Conservation (phyloP, 1,284 basidiomycete genomes). For the Trametes hirsuta region DNA sequence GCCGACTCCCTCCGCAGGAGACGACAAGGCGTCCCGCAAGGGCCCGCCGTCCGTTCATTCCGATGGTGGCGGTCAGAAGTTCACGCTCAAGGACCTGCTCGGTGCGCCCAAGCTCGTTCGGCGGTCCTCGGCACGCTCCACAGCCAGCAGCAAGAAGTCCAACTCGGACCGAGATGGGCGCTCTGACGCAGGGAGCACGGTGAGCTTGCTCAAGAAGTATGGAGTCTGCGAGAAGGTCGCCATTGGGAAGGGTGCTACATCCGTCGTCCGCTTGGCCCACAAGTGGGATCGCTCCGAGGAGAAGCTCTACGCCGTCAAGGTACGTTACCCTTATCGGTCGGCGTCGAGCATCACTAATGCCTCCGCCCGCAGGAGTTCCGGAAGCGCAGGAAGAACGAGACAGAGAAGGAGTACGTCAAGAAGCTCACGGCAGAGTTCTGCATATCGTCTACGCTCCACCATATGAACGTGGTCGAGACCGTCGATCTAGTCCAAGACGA, state of each 20-base stretch:
- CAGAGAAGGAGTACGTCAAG: constrained; percentile 99
- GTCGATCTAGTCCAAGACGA: constrained; percentile 99
- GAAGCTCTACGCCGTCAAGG: constrained; percentile 99
- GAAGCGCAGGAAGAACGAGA: constrained; percentile 96
- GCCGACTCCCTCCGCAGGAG: constrained; percentile 32
- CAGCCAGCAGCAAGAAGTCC: constrained; percentile 63
- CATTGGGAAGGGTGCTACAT: constrained; percentile 97
- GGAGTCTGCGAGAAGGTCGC: constrained; percentile 97
- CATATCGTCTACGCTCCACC: constrained; percentile 97
- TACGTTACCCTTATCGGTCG: constrained; percentile 39
- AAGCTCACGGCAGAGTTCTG: constrained; percentile 99
- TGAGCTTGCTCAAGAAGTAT: constrained; percentile 87
- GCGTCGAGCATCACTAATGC: constrained; percentile 6
- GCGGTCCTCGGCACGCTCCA: constrained; percentile 72
- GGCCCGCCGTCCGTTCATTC: constrained; percentile 52
- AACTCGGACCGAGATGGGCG: constrained; percentile 69
- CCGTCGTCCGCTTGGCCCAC: constrained; percentile 94
- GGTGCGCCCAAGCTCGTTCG: constrained; percentile 73
- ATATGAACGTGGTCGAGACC: constrained; percentile 96
- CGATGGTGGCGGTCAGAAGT: constrained; percentile 68
- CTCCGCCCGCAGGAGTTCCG: constrained; percentile 80
- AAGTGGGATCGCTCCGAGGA: constrained; percentile 98
- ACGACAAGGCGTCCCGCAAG: constrained; percentile 32
- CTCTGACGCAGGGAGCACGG: constrained; percentile 60
- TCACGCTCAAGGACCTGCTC: constrained; percentile 80